Conservation (phyloP, 1,139 yeast genomes). For the Ogataea hybrid region DNA sequence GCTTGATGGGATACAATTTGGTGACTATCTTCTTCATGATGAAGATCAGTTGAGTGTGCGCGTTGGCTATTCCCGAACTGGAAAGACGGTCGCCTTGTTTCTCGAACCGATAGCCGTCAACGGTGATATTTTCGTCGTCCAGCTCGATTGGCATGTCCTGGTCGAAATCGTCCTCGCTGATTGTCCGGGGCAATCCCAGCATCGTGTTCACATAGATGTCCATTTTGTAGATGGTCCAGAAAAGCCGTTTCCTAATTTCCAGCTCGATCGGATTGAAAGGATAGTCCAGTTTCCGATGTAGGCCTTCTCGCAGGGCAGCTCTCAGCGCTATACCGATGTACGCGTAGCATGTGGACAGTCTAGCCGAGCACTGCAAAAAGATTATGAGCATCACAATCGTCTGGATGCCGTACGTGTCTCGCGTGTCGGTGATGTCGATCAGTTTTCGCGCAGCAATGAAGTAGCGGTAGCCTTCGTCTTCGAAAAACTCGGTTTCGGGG, state of each 20-base stretch:
- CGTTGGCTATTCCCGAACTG: constrained; percentile 80
- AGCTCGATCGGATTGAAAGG: constrained; percentile 78
- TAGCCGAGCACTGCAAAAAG: constrained; percentile 86
- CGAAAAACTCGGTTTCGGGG: constrained; percentile 43
- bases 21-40: constrained; percentile 56
- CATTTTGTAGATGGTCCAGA: constrained; percentile 89
- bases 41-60: constrained; percentile 72
- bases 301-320: constrained; percentile 83
- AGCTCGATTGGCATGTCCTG: constrained; percentile 83
- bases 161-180: constrained; percentile 78
- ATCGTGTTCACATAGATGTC: constrained; percentile 88
- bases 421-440: constrained; percentile 64
- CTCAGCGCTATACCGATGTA: constrained; percentile 91
- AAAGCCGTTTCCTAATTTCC: constrained; percentile 81
- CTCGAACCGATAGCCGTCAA: constrained; percentile 46
- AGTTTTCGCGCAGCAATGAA: constrained; percentile 79
- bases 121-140: constrained; percentile 85
- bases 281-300: constrained; percentile 71
- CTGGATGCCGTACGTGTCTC: constrained; percentile 66
- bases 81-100: constrained; percentile 50
- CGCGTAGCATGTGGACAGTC: constrained; percentile 86
- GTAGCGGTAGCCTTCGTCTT: constrained; percentile 79
- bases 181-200: constrained; percentile 80
- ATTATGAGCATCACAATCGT: constrained; percentile 71
- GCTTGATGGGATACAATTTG: constrained; percentile 55